phyloP scores from a whole-genome alignment of 73 alveolate genomes.

The Stentor coeruleus region DNA sequence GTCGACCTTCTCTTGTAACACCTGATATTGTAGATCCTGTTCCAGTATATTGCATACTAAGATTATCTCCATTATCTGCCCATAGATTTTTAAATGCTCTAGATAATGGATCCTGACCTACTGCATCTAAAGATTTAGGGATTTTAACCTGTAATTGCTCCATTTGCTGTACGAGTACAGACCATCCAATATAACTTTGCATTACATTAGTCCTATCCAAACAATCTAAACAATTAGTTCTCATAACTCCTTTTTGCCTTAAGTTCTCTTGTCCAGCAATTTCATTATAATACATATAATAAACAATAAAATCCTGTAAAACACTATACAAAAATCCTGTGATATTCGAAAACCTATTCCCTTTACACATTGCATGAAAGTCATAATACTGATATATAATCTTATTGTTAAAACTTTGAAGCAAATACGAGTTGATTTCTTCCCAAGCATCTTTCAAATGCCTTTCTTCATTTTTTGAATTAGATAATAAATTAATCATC shows the following conservation, averaged over 20 bases:
- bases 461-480: conserved; percentile 50
- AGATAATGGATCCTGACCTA: conserved; percentile 52
- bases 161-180: neutral
- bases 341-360: conserved; percentile 37
- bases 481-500: conserved; percentile 51
- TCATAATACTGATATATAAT: conserved; percentile 54
- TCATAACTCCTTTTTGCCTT: conserved; percentile 69
- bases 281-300: conserved; percentile 30
- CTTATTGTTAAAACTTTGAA: conserved; percentile 26
- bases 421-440: conserved; percentile 16
- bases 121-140: conserved; percentile 20
- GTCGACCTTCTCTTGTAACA: conserved; percentile 73
- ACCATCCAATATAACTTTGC: conserved; percentile 40
- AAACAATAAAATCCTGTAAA: conserved; percentile 33
- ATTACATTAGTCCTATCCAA: conserved; percentile 88
- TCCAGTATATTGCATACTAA: conserved; percentile 83
- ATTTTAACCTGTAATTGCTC: neutral
- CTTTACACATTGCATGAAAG: conserved; percentile 53
- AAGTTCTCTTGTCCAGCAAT: neutral
- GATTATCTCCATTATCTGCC: conserved; percentile 88
- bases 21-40: conserved; percentile 81
- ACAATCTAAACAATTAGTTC: conserved; percentile 92
- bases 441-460: conserved; percentile 41
- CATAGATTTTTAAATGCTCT: conserved; percentile 52
- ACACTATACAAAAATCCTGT: conserved; percentile 26